Percentiles rank a stretch among this genome's conserved stretches.
Evolutionary conservation across 1,284 basidiomycete genomes (phyloP).

Genomic region (Salmacisia buchloeana): DNA sequence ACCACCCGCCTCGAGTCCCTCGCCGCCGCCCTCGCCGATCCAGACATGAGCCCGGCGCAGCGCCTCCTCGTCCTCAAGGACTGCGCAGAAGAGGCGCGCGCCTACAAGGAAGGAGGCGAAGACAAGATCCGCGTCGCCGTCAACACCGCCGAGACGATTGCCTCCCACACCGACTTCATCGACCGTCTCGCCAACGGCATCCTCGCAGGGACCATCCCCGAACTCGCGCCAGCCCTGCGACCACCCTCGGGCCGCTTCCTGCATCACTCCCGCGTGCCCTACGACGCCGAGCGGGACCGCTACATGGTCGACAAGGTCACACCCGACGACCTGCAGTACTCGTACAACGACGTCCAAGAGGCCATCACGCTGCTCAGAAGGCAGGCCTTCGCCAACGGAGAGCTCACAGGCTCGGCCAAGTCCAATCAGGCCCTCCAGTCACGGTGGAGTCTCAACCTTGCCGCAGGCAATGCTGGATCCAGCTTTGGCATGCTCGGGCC

Average conservation of each 20-base stretch:
- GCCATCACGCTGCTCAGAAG: constrained; percentile 13
- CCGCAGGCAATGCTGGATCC: constrained; percentile 16
- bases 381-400: neutral
- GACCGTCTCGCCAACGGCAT: constrained; percentile 35
- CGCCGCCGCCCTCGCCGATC: constrained; percentile 55
- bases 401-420: neutral
- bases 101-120: constrained; percentile 90
- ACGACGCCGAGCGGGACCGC: neutral
- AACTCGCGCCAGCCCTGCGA: constrained; percentile 7
- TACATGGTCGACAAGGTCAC: constrained; percentile 4
- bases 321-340: neutral
- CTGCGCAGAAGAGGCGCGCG: constrained; percentile 84
- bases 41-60: constrained; percentile 65
- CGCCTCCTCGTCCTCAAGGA: constrained; percentile 81
- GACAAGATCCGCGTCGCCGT: constrained; percentile 98
- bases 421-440: neutral
- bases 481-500: constrained; percentile 10
- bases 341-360: neutral
- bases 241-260: neutral
- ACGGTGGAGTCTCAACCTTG: neutral
- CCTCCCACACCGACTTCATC: constrained; percentile 48
- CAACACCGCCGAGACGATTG: constrained; percentile 75
- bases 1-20: constrained; percentile 40
- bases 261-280: neutral
- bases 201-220: constrained; percentile 14